Conservation (phyloP, 768 basidiomycete genomes). For the Phanerochaete carnosa region DNA sequence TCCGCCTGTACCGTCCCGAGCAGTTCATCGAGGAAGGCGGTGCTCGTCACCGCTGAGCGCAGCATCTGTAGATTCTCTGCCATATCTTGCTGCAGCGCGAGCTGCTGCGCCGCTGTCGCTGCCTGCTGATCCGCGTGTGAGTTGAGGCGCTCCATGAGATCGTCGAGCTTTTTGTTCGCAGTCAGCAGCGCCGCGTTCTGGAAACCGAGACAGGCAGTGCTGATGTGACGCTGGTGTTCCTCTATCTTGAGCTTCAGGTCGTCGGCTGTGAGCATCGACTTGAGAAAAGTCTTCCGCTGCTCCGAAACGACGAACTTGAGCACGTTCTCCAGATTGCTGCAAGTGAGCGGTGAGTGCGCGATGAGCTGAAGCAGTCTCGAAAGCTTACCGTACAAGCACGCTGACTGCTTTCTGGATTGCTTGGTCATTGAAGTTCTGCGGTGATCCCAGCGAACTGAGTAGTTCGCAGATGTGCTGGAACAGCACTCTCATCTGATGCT, state of each 20-base stretch:
- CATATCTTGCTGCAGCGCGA: background rate
- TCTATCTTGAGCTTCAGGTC: constrained; percentile 1
- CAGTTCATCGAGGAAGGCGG: background rate
- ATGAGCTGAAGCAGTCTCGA: too few relatives aligned
- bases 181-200: background rate
- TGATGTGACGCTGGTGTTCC: background rate
- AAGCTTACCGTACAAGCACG: background rate
- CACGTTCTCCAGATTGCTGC: background rate
- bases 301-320: constrained; percentile 1
- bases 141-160: background rate
- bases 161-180: background rate
- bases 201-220: background rate
- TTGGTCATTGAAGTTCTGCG: background rate
- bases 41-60: background rate
- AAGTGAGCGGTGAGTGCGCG: background rate
- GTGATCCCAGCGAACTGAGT: background rate
- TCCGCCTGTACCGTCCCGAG: background rate
- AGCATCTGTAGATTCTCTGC: background rate
- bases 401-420: background rate
- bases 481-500: constrained; percentile 1
- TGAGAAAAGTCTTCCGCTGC: background rate
- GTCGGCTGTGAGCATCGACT: constrained; percentile 1
- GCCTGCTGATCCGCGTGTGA: background rate
- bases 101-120: background rate
- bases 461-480: constrained; percentile 1